Conservation (phyloP, 805 yeast species). For the Saccharomycopsis capsularis region DNA sequence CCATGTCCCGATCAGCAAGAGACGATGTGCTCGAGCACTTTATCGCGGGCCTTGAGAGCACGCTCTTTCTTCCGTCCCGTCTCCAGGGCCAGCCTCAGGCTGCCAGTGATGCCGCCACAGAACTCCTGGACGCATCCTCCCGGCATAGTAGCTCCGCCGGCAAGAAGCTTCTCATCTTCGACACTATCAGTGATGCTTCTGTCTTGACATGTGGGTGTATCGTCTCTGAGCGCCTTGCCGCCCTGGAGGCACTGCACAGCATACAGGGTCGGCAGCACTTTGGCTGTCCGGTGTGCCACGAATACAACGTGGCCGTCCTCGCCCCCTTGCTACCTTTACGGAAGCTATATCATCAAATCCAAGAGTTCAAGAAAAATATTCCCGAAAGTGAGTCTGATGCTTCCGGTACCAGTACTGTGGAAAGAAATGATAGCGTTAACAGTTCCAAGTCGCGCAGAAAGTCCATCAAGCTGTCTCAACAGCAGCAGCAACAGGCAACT, state of each 20-base stretch:
- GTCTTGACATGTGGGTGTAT: conserved; percentile 21
- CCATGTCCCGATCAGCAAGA: neutral
- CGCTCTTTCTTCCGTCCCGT: neutral
- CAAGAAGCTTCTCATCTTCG: neutral
- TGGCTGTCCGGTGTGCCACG: conserved; percentile 14
- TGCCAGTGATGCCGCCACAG: neutral
- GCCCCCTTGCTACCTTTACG: conserved; percentile 18
- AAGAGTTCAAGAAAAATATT: neutral
- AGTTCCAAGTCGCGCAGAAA: neutral
- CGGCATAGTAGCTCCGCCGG: too few species aligned
- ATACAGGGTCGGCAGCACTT: neutral
- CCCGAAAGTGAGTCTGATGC: neutral
- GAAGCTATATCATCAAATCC: conserved; percentile 7
- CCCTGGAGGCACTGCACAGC: neutral
- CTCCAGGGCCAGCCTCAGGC: neutral
- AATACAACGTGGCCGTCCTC: conserved; percentile 1
- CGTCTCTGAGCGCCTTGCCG: conserved; percentile 15
- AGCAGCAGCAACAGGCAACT: neutral
- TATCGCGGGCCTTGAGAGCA: neutral
- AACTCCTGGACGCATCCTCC: too few species aligned
- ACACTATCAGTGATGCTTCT: conserved; percentile 16
- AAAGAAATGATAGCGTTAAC: neutral
- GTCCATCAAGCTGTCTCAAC: neutral
- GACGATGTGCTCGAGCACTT: neutral
- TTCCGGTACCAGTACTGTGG: neutral